phyloP scores from a whole-genome alignment of 805 yeast genomes.

The Wickerhamomyces chambardii region DNA sequence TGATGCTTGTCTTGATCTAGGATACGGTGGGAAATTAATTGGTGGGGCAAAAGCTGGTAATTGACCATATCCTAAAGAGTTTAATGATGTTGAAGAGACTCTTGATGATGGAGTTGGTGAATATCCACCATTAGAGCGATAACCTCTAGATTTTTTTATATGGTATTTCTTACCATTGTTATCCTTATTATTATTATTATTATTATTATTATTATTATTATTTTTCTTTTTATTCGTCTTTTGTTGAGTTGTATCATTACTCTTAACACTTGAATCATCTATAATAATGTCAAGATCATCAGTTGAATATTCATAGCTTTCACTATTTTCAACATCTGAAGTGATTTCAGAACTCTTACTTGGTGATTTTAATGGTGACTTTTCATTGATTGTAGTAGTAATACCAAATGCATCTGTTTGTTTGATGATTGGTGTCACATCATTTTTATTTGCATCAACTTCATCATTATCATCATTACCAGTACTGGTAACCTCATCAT shows the following conservation, averaged over 20 bases:
- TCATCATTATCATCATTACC: background rate
- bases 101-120: background rate
- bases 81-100: background rate
- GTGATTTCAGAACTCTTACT: too few species aligned
- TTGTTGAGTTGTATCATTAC: background rate
- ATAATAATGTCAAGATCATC: too few species aligned
- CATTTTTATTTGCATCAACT: background rate
- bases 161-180: too few species aligned
- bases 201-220: too few species aligned
- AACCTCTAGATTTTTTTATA: too few species aligned
- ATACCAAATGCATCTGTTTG: constrained; percentile 12
- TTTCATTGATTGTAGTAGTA: constrained; percentile 3
- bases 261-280: background rate
- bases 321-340: too few species aligned
- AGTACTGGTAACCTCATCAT: too few species aligned
- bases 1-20: background rate
- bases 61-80: background rate
- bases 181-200: too few species aligned
- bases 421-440: background rate
- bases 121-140: background rate
- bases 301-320: too few species aligned
- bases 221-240: too few species aligned
- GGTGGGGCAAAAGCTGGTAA: background rate
- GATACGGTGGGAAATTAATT: background rate
- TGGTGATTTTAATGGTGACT: background rate